A percentile compares a stretch with the other conserved stretches of the same genome.
Evolutionary conservation across 2,329 filamentous ascomycete genomes (phyloP).

Genomic region (Dichotomopilus funicola): DNA sequence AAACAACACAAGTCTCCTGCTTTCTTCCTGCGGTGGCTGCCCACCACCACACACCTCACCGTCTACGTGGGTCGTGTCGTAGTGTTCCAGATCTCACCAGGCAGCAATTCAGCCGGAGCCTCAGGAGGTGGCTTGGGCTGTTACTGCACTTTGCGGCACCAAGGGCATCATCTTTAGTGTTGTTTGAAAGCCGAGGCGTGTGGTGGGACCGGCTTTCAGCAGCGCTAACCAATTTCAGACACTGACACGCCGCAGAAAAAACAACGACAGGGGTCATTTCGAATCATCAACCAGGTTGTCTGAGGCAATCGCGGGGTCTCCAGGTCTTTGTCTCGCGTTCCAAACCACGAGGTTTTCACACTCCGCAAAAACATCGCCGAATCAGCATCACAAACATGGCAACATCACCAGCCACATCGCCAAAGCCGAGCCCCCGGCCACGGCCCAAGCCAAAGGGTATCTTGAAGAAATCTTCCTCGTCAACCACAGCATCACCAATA

Average conservation of each 20-base stretch:
- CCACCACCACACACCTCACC: not conserved
- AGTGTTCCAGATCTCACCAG: constrained; percentile 15
- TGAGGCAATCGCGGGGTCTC: too few species aligned
- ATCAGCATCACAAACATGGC: not conserved
- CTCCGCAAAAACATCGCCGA: not conserved
- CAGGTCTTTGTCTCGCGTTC: not conserved
- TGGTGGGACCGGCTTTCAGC: too few species aligned
- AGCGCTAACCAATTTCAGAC: too few species aligned
- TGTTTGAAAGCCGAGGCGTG: not conserved
- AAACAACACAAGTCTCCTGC: too few species aligned
- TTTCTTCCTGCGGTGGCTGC: too few species aligned
- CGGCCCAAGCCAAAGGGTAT: constrained; percentile 43
- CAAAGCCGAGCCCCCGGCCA: constrained; percentile 27
- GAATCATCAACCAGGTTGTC: too few species aligned
- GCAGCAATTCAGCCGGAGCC: constrained; percentile 17
- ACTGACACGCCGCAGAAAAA: too few species aligned
- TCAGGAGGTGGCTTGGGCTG: constrained; percentile 20
- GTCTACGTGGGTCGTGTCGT: constrained; percentile 11
- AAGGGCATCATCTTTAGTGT: not conserved
- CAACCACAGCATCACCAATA: constrained; percentile 22
- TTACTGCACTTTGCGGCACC: not conserved
- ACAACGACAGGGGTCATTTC: too few species aligned
- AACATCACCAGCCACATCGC: not conserved
- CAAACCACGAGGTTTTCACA: not conserved
- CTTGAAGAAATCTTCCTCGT: constrained; percentile 51